phyloP scores from a whole-genome alignment of 768 basidiomycete genomes.

The Lentinula guzmanii region DNA sequence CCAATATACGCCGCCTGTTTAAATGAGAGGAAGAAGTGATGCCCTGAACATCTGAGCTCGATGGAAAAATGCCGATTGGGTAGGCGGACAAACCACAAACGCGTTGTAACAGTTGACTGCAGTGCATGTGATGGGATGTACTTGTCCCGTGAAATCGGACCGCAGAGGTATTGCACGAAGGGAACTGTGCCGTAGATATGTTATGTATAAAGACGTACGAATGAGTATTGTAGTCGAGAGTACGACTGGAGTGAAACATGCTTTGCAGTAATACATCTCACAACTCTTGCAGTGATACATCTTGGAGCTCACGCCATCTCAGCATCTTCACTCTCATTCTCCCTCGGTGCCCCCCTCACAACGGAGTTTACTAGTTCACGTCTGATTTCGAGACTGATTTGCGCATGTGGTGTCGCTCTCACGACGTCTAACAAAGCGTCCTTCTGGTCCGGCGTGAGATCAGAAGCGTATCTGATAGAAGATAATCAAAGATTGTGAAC shows the following conservation, averaged over 20 bases:
- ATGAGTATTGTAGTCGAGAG: too few relatives aligned
- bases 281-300: not conserved
- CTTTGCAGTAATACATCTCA: too few relatives aligned
- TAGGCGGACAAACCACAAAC: not conserved
- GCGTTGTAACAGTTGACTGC: not conserved
- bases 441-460: constrained; percentile 95
- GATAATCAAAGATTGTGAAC: not conserved
- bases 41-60: not conserved
- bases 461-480: constrained; percentile 73
- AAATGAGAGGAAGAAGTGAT: not conserved
- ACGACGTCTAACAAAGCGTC: constrained; percentile 94
- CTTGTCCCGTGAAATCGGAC: not conserved
- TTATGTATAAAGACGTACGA: not conserved
- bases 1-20: not conserved
- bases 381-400: constrained; percentile 86
- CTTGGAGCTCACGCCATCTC: constrained; percentile 37
- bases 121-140: not conserved
- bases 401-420: constrained; percentile 76
- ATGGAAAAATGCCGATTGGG: constrained; percentile 2
- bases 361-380: constrained; percentile 87
- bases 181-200: not conserved
- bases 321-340: constrained; percentile 58
- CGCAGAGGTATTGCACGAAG: not conserved
- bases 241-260: too few relatives aligned
- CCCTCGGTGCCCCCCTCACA: constrained; percentile 73